phyloP scores from a whole-genome alignment of 2,329 filamentous ascomycete genomes.

The Geoglossum cookeanum region DNA sequence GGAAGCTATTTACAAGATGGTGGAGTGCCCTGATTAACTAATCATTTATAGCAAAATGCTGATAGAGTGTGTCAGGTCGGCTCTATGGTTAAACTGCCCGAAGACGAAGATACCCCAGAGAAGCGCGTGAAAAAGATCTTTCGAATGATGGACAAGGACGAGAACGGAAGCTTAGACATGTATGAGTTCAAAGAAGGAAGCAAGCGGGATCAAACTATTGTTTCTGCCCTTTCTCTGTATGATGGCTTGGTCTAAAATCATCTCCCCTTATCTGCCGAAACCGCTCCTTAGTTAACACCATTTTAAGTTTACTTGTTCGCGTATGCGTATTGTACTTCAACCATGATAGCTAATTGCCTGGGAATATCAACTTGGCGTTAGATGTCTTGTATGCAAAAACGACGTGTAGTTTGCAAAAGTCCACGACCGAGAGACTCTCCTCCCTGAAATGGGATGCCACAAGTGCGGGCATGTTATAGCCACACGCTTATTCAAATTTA shows the following conservation, averaged over 20 bases:
- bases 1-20: constrained; percentile 99
- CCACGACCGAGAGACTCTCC: too few species aligned
- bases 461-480: too few species aligned
- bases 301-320: not conserved
- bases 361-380: not conserved
- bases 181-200: constrained; percentile 98
- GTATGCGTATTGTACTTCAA: not conserved
- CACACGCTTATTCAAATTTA: too few species aligned
- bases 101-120: constrained; percentile 97
- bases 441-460: too few species aligned
- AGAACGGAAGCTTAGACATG: constrained; percentile 92
- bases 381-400: too few species aligned
- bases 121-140: constrained; percentile 98
- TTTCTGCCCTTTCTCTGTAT: constrained; percentile 88
- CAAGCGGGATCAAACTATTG: constrained; percentile 97
- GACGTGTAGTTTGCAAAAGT: too few species aligned
- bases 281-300: not conserved
- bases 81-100: constrained; percentile 96
- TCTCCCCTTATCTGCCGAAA: not conserved
- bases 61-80: constrained; percentile 45
- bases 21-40: constrained; percentile 20
- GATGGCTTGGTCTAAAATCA: constrained; percentile 64
- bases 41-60: not conserved
- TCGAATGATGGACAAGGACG: constrained; percentile 99
- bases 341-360: not conserved